A percentile compares a stretch with the other conserved stretches of the same genome.
These are phyloP conservation scores for Salvia rosmarinus DNA, from an alignment of 257 asterid genomes.

Conservation along the genomic window DNA sequence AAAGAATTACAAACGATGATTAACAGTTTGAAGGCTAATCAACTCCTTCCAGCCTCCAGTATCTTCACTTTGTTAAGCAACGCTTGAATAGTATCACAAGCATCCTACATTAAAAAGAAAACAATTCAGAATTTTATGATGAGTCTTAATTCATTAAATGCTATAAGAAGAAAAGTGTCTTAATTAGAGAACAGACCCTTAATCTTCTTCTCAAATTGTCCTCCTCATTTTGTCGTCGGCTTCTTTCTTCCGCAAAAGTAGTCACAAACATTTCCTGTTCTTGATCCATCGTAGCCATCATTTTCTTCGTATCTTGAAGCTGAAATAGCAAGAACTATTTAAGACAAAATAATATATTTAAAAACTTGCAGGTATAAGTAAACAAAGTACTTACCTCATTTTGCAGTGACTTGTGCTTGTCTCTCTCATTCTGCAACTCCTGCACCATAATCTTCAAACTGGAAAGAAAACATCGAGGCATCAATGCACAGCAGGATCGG, in stretches of 20 bases:
- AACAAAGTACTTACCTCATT: conserved; percentile 37
- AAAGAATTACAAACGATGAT: not conserved
- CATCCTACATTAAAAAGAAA: conserved; percentile 44
- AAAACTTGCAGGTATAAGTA: too few species aligned
- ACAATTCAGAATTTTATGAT: too few species aligned
- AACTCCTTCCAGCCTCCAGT: conserved; percentile 33
- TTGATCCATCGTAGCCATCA: conserved; percentile 33
- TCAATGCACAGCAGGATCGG: too few species aligned
- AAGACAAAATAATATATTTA: too few species aligned
- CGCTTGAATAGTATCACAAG: conserved; percentile 50
- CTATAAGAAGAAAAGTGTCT: not conserved
- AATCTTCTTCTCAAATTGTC: conserved; percentile 47
- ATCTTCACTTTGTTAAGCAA: conserved; percentile 48
- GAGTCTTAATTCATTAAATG: too few species aligned
- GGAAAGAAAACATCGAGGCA: conserved; percentile 8
- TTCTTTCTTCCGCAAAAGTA: conserved; percentile 48
- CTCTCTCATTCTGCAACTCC: conserved; percentile 43
- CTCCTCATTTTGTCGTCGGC: conserved; percentile 51
- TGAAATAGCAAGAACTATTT: too few species aligned
- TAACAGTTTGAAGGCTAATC: not conserved
- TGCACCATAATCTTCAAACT: conserved; percentile 41
- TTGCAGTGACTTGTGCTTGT: conserved; percentile 40
- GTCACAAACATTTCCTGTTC: conserved; percentile 41
- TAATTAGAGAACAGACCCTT: conserved; percentile 33
- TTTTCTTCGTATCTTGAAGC: conserved; percentile 40